Percentiles rank a stretch among this genome's conserved stretches.
phyloP scores from a whole-genome alignment of 225 moss, liverwort and hornwort species.

The Marchantia paleacea region DNA sequence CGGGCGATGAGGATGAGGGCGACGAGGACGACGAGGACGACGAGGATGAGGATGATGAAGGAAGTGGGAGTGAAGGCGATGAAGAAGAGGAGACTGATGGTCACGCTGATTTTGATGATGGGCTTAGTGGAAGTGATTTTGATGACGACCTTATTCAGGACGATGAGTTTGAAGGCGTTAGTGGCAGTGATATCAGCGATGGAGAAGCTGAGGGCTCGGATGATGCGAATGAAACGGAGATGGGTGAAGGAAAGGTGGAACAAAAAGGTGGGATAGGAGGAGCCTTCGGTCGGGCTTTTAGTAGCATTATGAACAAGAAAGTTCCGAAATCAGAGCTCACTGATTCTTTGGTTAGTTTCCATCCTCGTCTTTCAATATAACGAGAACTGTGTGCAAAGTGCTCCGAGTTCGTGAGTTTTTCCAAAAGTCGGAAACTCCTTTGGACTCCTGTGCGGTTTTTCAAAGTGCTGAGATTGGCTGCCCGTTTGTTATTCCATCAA shows the following conservation, averaged over 20 bases:
- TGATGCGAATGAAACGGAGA: background rate
- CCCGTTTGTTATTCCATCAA: background rate
- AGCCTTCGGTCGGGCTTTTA: slow-evolving; percentile 43
- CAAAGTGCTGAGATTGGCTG: too few relatives aligned
- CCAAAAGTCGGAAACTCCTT: background rate
- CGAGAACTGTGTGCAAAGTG: background rate
- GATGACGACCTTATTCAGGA: slow-evolving; percentile 13
- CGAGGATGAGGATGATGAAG: slow-evolving; percentile 12
- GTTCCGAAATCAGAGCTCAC: slow-evolving; percentile 27
- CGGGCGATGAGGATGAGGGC: slow-evolving; percentile 2
- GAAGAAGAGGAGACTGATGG: slow-evolving; percentile 18
- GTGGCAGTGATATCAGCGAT: slow-evolving; percentile 5
- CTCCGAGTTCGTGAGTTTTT: background rate
- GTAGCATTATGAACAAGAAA: slow-evolving; percentile 45
- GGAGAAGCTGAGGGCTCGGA: slow-evolving; percentile 7
- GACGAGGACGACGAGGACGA: background rate
- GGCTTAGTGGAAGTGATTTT: slow-evolving; percentile 15
- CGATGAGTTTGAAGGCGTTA: slow-evolving; percentile 10
- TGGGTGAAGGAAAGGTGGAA: slow-evolving; percentile 9
- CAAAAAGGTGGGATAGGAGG: slow-evolving; percentile 2
- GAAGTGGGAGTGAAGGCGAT: slow-evolving; percentile 18
- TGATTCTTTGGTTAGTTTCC: slow-evolving; percentile 30
- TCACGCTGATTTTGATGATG: slow-evolving; percentile 13
- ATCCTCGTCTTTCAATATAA: background rate
- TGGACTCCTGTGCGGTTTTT: background rate